A percentile compares a stretch with the other conserved stretches of the same genome.
These are phyloP conservation scores for Persicaria maculosa DNA, from an alignment of 148 eudicot species.

Conservation along the genomic window DNA sequence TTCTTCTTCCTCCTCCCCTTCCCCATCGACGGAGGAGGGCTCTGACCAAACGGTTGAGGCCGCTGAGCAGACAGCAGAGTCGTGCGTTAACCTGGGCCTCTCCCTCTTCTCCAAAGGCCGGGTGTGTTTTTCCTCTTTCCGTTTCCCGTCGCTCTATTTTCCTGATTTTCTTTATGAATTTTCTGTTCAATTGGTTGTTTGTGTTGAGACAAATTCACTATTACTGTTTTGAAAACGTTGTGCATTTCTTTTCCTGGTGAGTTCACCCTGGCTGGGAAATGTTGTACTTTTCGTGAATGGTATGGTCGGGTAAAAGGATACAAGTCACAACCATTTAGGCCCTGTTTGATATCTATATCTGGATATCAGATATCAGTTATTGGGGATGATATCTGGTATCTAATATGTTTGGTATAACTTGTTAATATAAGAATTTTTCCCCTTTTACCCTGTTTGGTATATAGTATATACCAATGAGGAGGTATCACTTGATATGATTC, in stretches of 20 bases:
- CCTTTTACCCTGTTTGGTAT: too few relatives aligned
- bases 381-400: too few relatives aligned
- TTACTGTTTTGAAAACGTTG: neutral
- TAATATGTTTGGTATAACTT: too few relatives aligned
- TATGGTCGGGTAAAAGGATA: neutral
- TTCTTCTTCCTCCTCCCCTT: constrained; percentile 32
- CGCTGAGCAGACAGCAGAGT: constrained; percentile 58
- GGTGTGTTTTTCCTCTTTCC: constrained; percentile 30
- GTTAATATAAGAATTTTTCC: too few relatives aligned
- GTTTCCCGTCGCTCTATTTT: neutral
- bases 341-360: too few relatives aligned
- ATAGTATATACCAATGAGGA: too few relatives aligned
- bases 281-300: neutral
- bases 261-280: neutral
- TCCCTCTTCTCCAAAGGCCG: constrained; percentile 86
- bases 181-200: neutral
- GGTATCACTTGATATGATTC: too few relatives aligned
- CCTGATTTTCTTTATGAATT: neutral
- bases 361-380: too few relatives aligned
- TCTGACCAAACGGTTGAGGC: constrained; percentile 45
- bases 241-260: neutral
- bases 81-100: constrained; percentile 76
- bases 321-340: neutral
- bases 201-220: neutral
- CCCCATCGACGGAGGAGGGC: constrained; percentile 35